Base-by-base conservation (phyloP, 352 stramenopile species). In the Phytophthora quininea region DNA sequence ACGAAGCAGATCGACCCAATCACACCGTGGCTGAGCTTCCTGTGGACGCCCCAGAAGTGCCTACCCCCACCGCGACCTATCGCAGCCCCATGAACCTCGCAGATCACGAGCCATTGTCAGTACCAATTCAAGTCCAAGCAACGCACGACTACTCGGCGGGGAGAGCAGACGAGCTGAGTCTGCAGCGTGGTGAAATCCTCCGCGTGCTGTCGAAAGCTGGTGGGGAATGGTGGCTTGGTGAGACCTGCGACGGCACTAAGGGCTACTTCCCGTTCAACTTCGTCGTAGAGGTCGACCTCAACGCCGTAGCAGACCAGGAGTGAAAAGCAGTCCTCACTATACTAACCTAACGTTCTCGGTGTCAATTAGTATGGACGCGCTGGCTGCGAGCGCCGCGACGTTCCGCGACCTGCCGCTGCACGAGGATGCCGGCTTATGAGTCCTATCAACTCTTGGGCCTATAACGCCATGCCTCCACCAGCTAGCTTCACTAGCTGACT, bases 361-460 rank as follows among this genome's bases (percentile, higher is more conserved):
- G 43, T 6, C 31, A 29, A 42, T 30, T 51, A 24, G 31, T 24
- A 12, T 40, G 35, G 69, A 74, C 53, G 68, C 65, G 43, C 38
- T 68, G 31, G 43, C 29, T 46, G 51, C 55, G 19, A 71, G 38
- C 32, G 38, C 58, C 47, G 73, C 81, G 58, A 73, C 73, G 42
- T 93, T 95, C 58, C 67, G 69, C 14, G 79, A 88, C 47, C 71
- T 95, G 30, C 84, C 86, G 58, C 69, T 95, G 50, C 77, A 82
- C 57, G 51, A 47, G n/a, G 74, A 83, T 62, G 69, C 93, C 5
- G 69, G 0, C 19, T 24, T 24, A 24, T 24, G 19, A 24, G 19
- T 24, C 19, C 19, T 51, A 3, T 51, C 3, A 51, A 51, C 7
- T 3, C 6, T 33, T 10, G 45, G 11, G 3, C 45, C 6, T 32